These are phyloP conservation scores for Globisporangium irregulare DNA, from an alignment of 352 stramenopile genomes.

Conservation along the genomic window DNA sequence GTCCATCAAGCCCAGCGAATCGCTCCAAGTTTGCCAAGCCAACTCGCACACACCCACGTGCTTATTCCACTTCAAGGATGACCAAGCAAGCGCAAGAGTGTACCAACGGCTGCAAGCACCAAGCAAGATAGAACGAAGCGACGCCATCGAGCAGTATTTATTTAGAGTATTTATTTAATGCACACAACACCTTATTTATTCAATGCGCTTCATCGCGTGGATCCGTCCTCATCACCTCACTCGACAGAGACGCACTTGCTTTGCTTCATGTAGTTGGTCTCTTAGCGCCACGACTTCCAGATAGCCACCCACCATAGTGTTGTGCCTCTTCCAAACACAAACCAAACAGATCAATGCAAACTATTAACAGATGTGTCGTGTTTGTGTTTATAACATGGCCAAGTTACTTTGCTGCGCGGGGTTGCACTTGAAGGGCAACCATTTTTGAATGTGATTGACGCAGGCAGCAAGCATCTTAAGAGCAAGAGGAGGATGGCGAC, in stretches of 20 bases:
- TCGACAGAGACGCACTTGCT: background rate
- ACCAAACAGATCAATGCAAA: background rate
- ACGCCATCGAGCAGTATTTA: background rate
- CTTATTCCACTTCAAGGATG: background rate
- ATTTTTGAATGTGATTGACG: constrained; percentile 1
- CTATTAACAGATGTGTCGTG: background rate
- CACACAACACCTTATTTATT: background rate
- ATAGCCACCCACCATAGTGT: background rate
- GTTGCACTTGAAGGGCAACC: background rate
- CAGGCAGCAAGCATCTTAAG: background rate
- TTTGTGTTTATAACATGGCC: background rate
- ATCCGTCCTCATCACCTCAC: background rate
- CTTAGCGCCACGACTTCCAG: background rate
- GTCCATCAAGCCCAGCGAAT: background rate
- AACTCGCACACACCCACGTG: background rate
- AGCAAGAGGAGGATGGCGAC: background rate
- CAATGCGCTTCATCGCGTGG: background rate
- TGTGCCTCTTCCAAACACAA: background rate
- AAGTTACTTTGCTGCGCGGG: background rate
- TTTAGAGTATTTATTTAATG: background rate
- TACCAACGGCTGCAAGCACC: background rate
- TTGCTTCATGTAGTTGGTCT: too few relatives aligned
- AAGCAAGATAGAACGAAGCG: background rate
- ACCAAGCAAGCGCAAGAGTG: background rate
- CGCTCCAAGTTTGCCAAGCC: background rate